Base-by-base conservation (phyloP, 495 filamentous ascomycete genomes). In the Aspergillus affinis region DNA sequence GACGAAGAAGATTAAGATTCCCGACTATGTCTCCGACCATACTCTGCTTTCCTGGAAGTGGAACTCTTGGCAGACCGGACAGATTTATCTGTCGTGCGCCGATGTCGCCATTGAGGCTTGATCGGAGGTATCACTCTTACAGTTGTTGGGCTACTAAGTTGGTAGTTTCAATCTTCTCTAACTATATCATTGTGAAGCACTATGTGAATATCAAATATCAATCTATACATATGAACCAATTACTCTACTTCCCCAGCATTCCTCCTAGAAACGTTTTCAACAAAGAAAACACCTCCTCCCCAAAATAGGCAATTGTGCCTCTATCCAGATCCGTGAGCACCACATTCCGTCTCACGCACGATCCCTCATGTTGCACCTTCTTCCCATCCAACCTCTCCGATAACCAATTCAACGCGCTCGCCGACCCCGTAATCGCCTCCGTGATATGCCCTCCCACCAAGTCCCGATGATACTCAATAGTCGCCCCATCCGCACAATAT, bases 31-130 rank as follows among this genome's bases (percentile, higher is more conserved):
- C 6, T 78, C 75, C 0, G 63, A 73, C 18, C 82, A 85, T 67
- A 85, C 82, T 6, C 61, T 85, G 53, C 72, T 85, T 5, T 74
- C 73, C 0, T 81, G 81, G 66, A 76, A 79, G 59, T 85, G 82
- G 81, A 85, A 85, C 68, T 80, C 79, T 0, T 83, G 75, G 63
- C 81, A 85, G 70, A 85, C 82, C 0, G 69, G 72, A 1, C 82
- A 85, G 75, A 72, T 82, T 7, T 85, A 85, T 67, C 72, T 85
- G 9, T 71, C 69, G 17, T 85, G 82, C 62, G 82, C 82, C 3
- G 82, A 84, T 70, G 81, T 83, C 54, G 74, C 78, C 36, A 81
- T 84, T 54, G 18, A 45, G 32, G 32, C 32, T 6, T 36, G 32
- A 36, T 6, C 12, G 32, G 32, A 36, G 32, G 4, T 36, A 2